Percentiles rank a stretch among this genome's conserved stretches.
Conservation (phyloP, 2,329 filamentous ascomycete species). For the Nemania sp. region DNA sequence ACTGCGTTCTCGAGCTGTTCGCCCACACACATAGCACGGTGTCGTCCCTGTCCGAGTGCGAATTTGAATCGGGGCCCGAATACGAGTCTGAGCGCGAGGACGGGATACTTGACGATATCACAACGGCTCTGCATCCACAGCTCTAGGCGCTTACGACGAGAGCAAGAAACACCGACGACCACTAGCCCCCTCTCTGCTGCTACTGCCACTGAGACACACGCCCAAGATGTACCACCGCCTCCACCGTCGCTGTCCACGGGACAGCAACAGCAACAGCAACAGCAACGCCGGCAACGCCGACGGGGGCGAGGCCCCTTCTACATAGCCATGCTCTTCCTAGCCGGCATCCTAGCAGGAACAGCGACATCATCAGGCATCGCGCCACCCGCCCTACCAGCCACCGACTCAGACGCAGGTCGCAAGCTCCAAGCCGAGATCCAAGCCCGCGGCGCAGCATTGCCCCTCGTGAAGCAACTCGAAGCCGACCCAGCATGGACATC, state of each 20-base stretch:
- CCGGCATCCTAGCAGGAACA: slow-evolving; percentile 47
- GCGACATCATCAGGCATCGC: slow-evolving; percentile 46
- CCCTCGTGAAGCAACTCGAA: slow-evolving; percentile 51
- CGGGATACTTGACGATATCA: slow-evolving; percentile 17
- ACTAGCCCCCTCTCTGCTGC: too few species aligned
- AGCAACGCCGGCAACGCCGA: slow-evolving; percentile 32
- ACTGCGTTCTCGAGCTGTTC: not conserved
- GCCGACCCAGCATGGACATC: slow-evolving; percentile 47
- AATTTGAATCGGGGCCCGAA: not conserved
- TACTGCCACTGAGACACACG: not conserved
- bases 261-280: too few species aligned
- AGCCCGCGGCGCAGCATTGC: slow-evolving; percentile 48
- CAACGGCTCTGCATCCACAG: not conserved
- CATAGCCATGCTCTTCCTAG: slow-evolving; percentile 43
- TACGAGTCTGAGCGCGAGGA: slow-evolving; percentile 3
- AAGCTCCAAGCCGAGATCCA: slow-evolving; percentile 47
- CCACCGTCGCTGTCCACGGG: too few species aligned
- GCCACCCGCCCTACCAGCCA: slow-evolving; percentile 47
- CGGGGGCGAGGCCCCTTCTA: slow-evolving; percentile 35
- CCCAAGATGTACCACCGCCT: too few species aligned
- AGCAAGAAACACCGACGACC: not conserved
- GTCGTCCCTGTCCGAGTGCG: not conserved
- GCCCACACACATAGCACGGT: not conserved
- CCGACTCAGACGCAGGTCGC: slow-evolving; percentile 47
- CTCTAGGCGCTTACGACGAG: slow-evolving; percentile 2